Evolutionary conservation across 768 basidiomycete genomes (phyloP), one percentile per base, ranked within the genome.

Genomic region (Pleurotus giganteus): DNA sequence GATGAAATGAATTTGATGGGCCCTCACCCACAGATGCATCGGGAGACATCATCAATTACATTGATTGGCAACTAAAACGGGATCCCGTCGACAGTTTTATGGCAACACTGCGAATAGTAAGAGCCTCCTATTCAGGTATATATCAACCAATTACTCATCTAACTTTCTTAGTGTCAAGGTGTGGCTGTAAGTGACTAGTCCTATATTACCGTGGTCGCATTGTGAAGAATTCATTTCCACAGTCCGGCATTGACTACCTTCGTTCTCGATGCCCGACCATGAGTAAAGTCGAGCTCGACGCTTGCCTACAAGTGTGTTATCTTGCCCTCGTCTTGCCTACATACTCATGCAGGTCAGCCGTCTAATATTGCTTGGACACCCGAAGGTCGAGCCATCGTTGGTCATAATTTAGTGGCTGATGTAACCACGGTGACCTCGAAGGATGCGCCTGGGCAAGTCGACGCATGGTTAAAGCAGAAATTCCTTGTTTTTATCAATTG

Each of bases 161-260:
- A 15, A 17, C 15, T 21, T 7, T 4, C 29, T 50, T 23, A 50
- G 47, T 36, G 28, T 34, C 47, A 50, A 36, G 47, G 47, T 4
- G 36, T 50, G 4, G 47, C 47, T 15, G 47, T 50, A 23, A n/a
- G 32, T 50, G 2, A 7, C 39, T 17, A 15, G 8, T 12, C 12
- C 39, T 41, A 7, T 41, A 11, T 7, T 41, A 7, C 12, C 9
- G 19, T 7, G 2, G 12, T 12, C 39, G 13, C 39, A 15, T 2
- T 7, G 19, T 15, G 7, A 7, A 41, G 9, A 2, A 9, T 36
- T 19, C 39, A n/a, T n/a, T n/a, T n/a, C n/a, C n/a, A n/a, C n/a
- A 50, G 47, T 50, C 47, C 8, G 47, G 47, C 1, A 34, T 50
- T 12, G 31, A 50, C 19, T 36, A 50, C 32, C 32, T 50, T 5